phyloP scores from a whole-genome alignment of 257 asterid species.

The Solanum infundibuliforme region DNA sequence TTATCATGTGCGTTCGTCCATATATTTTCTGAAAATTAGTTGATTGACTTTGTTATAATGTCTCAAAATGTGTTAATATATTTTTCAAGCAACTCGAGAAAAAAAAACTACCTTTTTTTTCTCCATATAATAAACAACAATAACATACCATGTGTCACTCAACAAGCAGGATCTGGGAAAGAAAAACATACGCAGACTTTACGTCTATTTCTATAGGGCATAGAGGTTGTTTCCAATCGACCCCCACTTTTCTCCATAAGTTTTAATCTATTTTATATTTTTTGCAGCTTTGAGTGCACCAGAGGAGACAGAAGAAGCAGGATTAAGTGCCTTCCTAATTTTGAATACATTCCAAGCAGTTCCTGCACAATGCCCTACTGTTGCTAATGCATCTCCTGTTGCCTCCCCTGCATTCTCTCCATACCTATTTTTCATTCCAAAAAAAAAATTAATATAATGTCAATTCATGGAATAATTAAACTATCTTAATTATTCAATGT shows the following conservation, averaged over 20 bases:
- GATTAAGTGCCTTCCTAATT: conserved; percentile 64
- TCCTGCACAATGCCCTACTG: conserved; percentile 61
- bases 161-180: neutral
- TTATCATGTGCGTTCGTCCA: neutral
- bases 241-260: neutral
- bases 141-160: neutral
- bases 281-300: conserved; percentile 32
- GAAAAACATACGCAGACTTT: neutral
- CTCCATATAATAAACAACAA: neutral
- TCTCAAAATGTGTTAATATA: neutral
- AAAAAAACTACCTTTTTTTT: neutral
- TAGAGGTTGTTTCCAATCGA: neutral
- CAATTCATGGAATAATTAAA: neutral
- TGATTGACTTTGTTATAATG: too few species aligned
- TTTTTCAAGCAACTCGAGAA: neutral
- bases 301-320: conserved; percentile 40
- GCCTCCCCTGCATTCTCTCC: conserved; percentile 88
- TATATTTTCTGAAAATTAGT: too few species aligned
- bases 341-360: conserved; percentile 80
- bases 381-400: conserved; percentile 57
- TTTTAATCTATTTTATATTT: neutral
- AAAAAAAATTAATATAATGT: neutral
- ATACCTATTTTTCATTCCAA: conserved; percentile 22
- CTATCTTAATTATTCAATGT: neutral
- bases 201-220: neutral